These are phyloP conservation scores for Neoboletus subvelutipes DNA, from an alignment of 768 basidiomycete genomes.

Conservation along the genomic window DNA sequence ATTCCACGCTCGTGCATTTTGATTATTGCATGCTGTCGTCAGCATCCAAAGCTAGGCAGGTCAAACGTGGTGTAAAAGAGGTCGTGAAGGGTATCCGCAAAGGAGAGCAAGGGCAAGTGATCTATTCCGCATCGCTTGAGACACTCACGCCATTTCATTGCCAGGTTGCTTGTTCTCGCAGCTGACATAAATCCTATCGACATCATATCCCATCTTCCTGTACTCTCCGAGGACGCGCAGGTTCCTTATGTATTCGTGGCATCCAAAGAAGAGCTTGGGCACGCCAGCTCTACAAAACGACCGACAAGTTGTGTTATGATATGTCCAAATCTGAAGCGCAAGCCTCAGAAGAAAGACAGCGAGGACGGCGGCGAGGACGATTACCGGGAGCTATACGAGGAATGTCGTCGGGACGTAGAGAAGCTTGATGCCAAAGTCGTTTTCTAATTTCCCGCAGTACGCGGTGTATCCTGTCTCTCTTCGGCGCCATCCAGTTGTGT, in stretches of 20 bases:
- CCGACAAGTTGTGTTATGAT: constrained; percentile 98
- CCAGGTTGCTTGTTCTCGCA: constrained; percentile 85
- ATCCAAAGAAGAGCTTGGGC: constrained; percentile 94
- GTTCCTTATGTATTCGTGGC: constrained; percentile 89
- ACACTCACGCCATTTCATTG: constrained; percentile 4
- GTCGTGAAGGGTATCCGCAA: constrained; percentile 97
- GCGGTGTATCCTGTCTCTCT: background rate
- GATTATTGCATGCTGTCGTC: background rate
- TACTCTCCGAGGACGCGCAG: constrained; percentile 90
- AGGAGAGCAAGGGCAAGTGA: constrained; percentile 88
- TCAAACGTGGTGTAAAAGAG: constrained; percentile 98
- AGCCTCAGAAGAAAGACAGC: constrained; percentile 55
- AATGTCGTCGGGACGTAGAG: constrained; percentile 83
- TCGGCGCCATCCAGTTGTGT: too few relatives aligned
- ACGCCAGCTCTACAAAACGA: constrained; percentile 94
- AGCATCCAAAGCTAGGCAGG: constrained; percentile 94
- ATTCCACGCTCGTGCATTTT: background rate
- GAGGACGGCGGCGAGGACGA: constrained; percentile 78
- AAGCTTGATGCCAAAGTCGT: constrained; percentile 71
- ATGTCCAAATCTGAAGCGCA: constrained; percentile 78
- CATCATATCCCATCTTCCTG: constrained; percentile 95
- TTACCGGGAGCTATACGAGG: constrained; percentile 82
- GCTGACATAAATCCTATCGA: constrained; percentile 98
- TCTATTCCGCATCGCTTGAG: background rate
- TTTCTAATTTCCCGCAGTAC: constrained; percentile 41